Evolutionary conservation across 1,139 yeast species (phyloP).

Genomic region (Diutina siamensis): DNA sequence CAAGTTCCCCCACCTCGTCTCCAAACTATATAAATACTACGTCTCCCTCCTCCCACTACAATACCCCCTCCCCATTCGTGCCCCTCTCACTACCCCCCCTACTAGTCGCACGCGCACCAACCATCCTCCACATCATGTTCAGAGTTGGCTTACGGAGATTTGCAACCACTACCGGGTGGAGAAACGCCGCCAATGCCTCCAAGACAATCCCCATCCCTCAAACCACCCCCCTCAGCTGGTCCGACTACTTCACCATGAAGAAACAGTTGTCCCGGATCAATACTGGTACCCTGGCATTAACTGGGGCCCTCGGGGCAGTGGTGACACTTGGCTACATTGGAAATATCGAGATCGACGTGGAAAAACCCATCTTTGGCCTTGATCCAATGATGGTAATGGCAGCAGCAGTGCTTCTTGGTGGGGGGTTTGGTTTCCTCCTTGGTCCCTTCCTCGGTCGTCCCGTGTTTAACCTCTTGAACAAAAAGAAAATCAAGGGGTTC

Average conservation of each 20-base stretch:
- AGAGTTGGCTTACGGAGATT: conserved; percentile 4
- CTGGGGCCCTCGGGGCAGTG: conserved; percentile 60
- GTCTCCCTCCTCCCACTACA: too few relatives aligned
- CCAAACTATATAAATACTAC: too few relatives aligned
- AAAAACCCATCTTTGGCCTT: conserved; percentile 71
- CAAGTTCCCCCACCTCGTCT: too few relatives aligned
- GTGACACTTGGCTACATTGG: conserved; percentile 69
- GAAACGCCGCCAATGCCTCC: background rate
- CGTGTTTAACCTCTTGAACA: conserved; percentile 48
- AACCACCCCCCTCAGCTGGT: conserved; percentile 42
- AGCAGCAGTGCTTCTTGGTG: conserved; percentile 55
- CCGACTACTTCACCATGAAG: conserved; percentile 64
- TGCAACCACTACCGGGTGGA: background rate
- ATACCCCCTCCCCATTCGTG: too few relatives aligned
- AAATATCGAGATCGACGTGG: conserved; percentile 72
- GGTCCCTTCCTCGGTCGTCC: conserved; percentile 79
- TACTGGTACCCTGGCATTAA: conserved; percentile 49
- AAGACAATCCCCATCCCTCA: background rate
- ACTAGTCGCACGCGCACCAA: too few relatives aligned
- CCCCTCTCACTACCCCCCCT: too few relatives aligned
- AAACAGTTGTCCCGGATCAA: conserved; percentile 66
- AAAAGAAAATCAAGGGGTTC: conserved; percentile 33
- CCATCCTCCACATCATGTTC: conserved; percentile 3
- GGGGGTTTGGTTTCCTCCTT: conserved; percentile 64
- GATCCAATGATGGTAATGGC: conserved; percentile 76